Evolutionary conservation across 1,139 yeast genomes (phyloP).

Genomic region (Martiniozyma asiatica): DNA sequence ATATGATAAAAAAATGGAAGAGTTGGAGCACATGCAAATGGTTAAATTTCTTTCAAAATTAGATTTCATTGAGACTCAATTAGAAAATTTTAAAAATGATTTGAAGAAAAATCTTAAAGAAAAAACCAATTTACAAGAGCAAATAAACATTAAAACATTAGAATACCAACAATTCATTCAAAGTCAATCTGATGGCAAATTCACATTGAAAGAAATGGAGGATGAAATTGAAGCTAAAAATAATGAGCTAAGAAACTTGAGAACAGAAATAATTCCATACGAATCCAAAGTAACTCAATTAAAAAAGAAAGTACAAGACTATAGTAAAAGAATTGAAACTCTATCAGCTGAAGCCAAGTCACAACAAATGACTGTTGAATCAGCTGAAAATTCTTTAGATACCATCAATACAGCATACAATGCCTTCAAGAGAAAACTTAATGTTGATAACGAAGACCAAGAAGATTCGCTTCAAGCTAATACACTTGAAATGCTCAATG

Average conservation of each 20-base stretch:
- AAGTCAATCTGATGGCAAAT: conserved; percentile 35
- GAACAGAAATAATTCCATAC: conserved; percentile 43
- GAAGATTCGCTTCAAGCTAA: conserved; percentile 21
- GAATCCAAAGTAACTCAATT: conserved; percentile 41
- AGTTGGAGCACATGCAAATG: conserved; percentile 35
- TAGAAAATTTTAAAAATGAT: conserved; percentile 21
- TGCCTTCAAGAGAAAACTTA: conserved; percentile 29
- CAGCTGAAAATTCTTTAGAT: conserved; percentile 36
- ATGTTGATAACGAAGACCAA: conserved; percentile 26
- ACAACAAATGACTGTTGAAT: conserved; percentile 34
- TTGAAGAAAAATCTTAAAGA: conserved; percentile 22
- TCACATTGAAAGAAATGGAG: conserved; percentile 22
- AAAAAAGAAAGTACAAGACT: conserved; percentile 34
- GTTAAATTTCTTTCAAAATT: conserved; percentile 52
- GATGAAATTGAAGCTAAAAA: conserved; percentile 24
- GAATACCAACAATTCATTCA: conserved; percentile 20
- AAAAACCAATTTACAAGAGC: conserved; percentile 23
- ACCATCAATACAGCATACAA: conserved; percentile 31
- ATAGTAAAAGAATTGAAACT: conserved; percentile 41
- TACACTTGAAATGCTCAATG: conserved; percentile 26
- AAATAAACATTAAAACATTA: conserved; percentile 21
- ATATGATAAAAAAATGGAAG: conserved; percentile 46
- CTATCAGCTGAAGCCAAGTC: conserved; percentile 39
- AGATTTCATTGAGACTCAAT: conserved; percentile 49
- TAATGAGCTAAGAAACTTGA: conserved; percentile 29